phyloP scores from a whole-genome alignment of 768 basidiomycete species.

The Rhodotorula babjevae region DNA sequence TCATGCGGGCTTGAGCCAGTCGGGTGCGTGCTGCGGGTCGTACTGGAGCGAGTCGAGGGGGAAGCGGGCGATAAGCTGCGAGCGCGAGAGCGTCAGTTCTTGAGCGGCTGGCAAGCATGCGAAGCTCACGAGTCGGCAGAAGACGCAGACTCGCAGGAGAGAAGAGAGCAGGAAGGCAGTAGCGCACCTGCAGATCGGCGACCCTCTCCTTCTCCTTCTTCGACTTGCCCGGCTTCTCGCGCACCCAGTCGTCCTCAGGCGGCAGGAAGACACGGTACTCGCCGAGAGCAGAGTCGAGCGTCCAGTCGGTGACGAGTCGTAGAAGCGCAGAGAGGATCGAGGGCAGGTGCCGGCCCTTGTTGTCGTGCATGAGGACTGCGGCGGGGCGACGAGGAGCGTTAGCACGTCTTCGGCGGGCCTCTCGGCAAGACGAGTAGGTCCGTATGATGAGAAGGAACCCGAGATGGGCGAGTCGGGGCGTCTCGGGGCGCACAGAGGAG shows the following conservation, averaged over 20 bases:
- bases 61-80: constrained; percentile 34
- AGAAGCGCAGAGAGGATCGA: constrained; percentile 27
- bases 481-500: no score
- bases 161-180: no score
- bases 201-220: constrained; percentile 32
- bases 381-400: not conserved
- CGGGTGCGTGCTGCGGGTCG: constrained; percentile 22
- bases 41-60: constrained; percentile 18
- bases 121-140: no score
- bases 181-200: constrained; percentile 21
- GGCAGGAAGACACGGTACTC: constrained; percentile 37
- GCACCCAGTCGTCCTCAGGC: constrained; percentile 14
- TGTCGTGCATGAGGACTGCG: constrained; percentile 38
- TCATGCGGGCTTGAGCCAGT: constrained; percentile 12
- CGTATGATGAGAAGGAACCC: no score
- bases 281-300: constrained; percentile 22
- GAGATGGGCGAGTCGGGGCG: no score
- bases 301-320: constrained; percentile 26
- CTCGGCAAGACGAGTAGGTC: no score
- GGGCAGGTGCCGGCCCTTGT: constrained; percentile 36
- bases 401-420: not conserved
- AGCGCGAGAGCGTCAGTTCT: not conserved
- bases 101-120: no score
- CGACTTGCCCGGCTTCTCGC: constrained; percentile 1
- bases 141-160: no score